Conservation (phyloP, 352 stramenopile genomes). For the Pelagophyceae sp. region DNA sequence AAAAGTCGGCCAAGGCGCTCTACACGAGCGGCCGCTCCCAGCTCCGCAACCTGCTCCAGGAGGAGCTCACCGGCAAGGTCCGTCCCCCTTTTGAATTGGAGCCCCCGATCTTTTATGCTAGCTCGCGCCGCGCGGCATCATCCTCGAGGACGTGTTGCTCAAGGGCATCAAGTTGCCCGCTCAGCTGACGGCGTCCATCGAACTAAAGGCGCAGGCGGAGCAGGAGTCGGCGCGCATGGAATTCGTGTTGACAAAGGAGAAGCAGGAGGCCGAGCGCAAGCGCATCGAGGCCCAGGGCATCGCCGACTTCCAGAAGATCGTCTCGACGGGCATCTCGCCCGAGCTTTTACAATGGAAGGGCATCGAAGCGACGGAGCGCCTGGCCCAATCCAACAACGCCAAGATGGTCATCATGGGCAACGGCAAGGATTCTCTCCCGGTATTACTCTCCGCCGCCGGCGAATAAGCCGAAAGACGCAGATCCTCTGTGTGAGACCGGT, state of each 20-base stretch:
- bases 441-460: slow-evolving; percentile 28
- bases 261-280: slow-evolving; percentile 40
- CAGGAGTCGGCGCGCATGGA: slow-evolving; percentile 39
- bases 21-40: slow-evolving; percentile 34
- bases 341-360: slow-evolving; percentile 39
- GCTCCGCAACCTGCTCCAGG: slow-evolving; percentile 33
- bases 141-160: slow-evolving; percentile 38
- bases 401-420: slow-evolving; percentile 42
- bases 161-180: slow-evolving; percentile 34
- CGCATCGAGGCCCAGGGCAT: slow-evolving; percentile 40
- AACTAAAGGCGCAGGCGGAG: slow-evolving; percentile 40
- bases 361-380: slow-evolving; percentile 39
- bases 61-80: slow-evolving; percentile 27
- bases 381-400: slow-evolving; percentile 31
- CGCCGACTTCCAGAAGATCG: slow-evolving; percentile 43
- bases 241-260: slow-evolving; percentile 39
- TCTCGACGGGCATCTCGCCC: slow-evolving; percentile 23
- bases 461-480: too few relatives aligned
- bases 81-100: too few relatives aligned
- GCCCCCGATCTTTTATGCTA: too few relatives aligned
- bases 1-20: slow-evolving; percentile 38
- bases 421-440: slow-evolving; percentile 29
- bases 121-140: slow-evolving; percentile 33
- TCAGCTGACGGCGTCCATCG: slow-evolving; percentile 31
- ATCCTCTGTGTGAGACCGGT: too few relatives aligned